phyloP scores from a whole-genome alignment of 345 rosid genomes.

The Psidium guajava region DNA sequence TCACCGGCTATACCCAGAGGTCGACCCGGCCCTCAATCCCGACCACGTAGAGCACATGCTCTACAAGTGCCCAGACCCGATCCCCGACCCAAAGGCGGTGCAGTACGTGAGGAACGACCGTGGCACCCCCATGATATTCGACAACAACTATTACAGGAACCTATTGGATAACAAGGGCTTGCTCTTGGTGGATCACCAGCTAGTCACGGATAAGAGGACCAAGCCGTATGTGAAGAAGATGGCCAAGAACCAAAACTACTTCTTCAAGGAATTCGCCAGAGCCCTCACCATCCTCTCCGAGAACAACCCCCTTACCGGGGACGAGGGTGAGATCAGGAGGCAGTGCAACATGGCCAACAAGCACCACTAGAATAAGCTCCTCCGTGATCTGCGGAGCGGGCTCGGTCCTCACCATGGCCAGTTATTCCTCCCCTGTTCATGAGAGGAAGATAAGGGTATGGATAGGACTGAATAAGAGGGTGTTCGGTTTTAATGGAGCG shows the following conservation, averaged over 20 bases:
- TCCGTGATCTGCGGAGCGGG: background rate
- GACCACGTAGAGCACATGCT: conserved; percentile 89
- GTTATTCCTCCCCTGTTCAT: background rate
- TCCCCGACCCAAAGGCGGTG: conserved; percentile 93
- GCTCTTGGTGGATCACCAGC: conserved; percentile 80
- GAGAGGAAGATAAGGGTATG: background rate
- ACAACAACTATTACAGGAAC: conserved; percentile 95
- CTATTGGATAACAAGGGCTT: conserved; percentile 90
- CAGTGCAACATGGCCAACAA: conserved; percentile 81
- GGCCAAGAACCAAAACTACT: conserved; percentile 88
- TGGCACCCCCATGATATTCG: conserved; percentile 84
- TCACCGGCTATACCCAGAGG: conserved; percentile 81
- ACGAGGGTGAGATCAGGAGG: conserved; percentile 87
- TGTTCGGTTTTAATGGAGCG: background rate
- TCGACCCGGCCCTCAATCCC: conserved; percentile 75
- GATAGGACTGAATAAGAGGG: background rate
- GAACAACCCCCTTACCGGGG: conserved; percentile 88
- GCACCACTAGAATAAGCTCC: conserved; percentile 29
- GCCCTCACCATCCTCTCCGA: conserved; percentile 79
- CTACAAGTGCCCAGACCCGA: conserved; percentile 82
- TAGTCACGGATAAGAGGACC: conserved; percentile 76
- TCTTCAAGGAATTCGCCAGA: conserved; percentile 84
- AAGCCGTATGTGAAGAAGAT: conserved; percentile 85
- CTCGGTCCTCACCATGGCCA: background rate
- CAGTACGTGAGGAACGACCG: conserved; percentile 96